Evolutionary conservation across 2,329 filamentous ascomycete genomes (phyloP), one percentile per base, ranked within the genome.

Genomic region (Didymella pomorum): DNA sequence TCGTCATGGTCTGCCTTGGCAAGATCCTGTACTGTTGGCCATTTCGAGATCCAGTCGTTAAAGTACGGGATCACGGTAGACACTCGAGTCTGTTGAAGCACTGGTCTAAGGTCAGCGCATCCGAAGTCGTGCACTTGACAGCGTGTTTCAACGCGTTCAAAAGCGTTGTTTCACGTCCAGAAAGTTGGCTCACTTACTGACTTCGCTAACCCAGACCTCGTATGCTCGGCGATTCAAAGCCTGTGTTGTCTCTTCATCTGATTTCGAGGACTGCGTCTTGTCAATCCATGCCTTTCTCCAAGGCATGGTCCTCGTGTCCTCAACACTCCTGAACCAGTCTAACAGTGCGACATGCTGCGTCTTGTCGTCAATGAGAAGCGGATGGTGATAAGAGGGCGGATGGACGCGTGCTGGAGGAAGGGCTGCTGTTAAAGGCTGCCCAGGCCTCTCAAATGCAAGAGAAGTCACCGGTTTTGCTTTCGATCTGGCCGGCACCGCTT

Each of bases 51-150:
- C 86, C 86, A 89, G 1, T 79, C 79, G 28, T 83, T 85, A 84
- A 86, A 89, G 70, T 89, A 89, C 47, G 83, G 84, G 20, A 87
- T 83, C 0, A 88, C 86, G 7, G 82, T 83, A 2, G 83, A 81
- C 4, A 89, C 86, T 26, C 86, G 84, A 2, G 86, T 89, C 74
- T 89, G 86, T 71, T 89, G 86, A 11, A 88, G 80, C 86, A 89
- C 71, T 75, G 25, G 14, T 4, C 8, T 8, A 10, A 14, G 9
- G 18, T 58, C 21, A 50, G 37, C 29, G 11, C 35, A n/a, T 9
- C 18, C 16, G 6, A 35, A 18, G 8, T 39, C 25, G 28, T 2
- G 28, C 65, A 71, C 66, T 63, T 69, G 63, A 66, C 42, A 21
- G 16, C 60, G 63, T 60, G 60, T 60, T 49, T 39, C 18, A 31